Base-by-base conservation (phyloP, 2,329 filamentous ascomycete genomes). In the Dothistroma pini region DNA sequence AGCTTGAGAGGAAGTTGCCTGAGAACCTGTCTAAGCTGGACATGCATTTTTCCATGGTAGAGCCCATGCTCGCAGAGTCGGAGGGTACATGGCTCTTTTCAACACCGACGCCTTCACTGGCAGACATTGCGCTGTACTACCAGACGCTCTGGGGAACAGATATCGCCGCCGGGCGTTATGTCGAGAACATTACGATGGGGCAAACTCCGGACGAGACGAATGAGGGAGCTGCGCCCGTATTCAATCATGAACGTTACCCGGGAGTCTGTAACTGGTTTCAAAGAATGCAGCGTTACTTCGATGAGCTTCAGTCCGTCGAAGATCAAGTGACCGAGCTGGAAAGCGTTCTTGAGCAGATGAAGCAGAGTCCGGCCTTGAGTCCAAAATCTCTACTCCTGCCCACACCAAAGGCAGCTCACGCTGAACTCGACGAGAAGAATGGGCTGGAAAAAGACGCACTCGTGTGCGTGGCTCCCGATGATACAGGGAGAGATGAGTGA, bases 71-170 rank as follows among this genome's bases (percentile, higher is more conserved):
- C 31, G 64, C 34, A 2, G 62, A 63, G 2, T 62, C 66, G 2
- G 65, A 68, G n/a, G 63, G 65, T 21, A 67, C 64, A 0, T 79
- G 76, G 75, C 63, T 74, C 1, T 71, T 77, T 38, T 73, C 74
- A 0, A 76, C 76, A 0, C 29, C 56, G 1, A 65, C 65, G 7
- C 77, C 77, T 0, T 70, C 67, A 0, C 60, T 77, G 1, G 76
- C 74, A 8, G 75, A 78, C 63, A 59, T 78, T 1, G 70, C 71
- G 9, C 12, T 78, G 12, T 77, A 70, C 52, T 77, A 77, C 48
- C 74, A 79, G 54, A 60, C 78, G 0, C 57, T 69, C 0, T 79
- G 77, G 77, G 77, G 73, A 7, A 64, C 68, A 0, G 75, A 77
- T 16, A 77, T 79, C 25, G 71, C 75, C 1, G 65, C 65, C 5